A percentile compares a stretch with the other conserved stretches of the same genome.
phyloP scores from a whole-genome alignment of 2,329 filamentous ascomycete genomes.

The Colletotrichum cuscutae region DNA sequence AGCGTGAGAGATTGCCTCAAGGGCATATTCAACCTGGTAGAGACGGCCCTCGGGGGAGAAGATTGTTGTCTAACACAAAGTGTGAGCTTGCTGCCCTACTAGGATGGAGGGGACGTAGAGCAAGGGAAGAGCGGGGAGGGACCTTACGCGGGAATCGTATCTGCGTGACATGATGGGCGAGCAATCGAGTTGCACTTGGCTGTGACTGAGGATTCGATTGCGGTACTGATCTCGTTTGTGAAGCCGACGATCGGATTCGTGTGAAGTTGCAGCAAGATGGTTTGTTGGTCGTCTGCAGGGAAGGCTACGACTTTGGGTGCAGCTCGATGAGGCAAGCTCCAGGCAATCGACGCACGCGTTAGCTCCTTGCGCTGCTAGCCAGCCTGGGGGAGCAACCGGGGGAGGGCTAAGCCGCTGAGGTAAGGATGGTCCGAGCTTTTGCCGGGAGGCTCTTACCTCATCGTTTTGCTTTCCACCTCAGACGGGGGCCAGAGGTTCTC shows the following conservation, averaged over 20 bases:
- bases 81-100: conserved; percentile 37
- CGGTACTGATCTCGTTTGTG: neutral
- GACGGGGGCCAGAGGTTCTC: no score
- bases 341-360: conserved; percentile 39
- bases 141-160: conserved; percentile 92
- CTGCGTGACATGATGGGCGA: conserved; percentile 83
- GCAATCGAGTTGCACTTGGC: neutral
- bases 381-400: conserved; percentile 20
- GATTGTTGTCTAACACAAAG: conserved; percentile 85
- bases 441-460: conserved; percentile 1
- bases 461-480: neutral
- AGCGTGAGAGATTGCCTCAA: conserved; percentile 98
- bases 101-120: conserved; percentile 34
- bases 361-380: conserved; percentile 29
- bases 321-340: conserved; percentile 37
- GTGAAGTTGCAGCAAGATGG: conserved; percentile 6
- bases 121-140: conserved; percentile 38
- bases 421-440: conserved; percentile 30
- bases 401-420: conserved; percentile 25
- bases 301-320: conserved; percentile 29
- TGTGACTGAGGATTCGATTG: neutral
- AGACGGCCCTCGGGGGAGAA: conserved; percentile 99
- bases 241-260: conserved; percentile 16
- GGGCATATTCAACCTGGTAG: conserved; percentile 99
- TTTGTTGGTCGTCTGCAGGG: conserved; percentile 30